Evolutionary conservation across 1,284 basidiomycete genomes (phyloP).

Genomic region (Naganishia sp.): DNA sequence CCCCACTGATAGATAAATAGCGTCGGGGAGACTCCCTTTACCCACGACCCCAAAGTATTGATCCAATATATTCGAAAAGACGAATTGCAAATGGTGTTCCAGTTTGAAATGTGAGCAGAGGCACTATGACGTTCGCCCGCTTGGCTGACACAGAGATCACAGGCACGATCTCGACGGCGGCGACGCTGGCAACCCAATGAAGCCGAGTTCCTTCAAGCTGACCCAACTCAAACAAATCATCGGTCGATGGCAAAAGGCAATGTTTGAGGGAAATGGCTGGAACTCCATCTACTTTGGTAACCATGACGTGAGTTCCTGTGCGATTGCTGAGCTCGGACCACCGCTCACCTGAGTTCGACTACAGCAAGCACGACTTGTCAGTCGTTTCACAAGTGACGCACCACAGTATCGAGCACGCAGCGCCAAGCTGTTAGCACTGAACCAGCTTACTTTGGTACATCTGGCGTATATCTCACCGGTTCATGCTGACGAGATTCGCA

Average conservation of each 20-base stretch:
- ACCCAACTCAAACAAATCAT: constrained; percentile 63
- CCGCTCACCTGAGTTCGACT: constrained; percentile 48
- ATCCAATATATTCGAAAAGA: constrained; percentile 64
- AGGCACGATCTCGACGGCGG: constrained; percentile 60
- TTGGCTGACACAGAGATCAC: constrained; percentile 49
- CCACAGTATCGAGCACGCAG: constrained; percentile 60
- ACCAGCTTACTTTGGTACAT: constrained; percentile 60
- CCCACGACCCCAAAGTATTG: constrained; percentile 59
- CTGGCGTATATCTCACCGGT: not conserved
- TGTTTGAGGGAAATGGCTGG: constrained; percentile 65
- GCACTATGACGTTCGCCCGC: constrained; percentile 5
- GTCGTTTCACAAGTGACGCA: constrained; percentile 66
- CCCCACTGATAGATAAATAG: not conserved
- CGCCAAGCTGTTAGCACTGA: constrained; percentile 66
- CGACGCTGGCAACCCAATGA: constrained; percentile 50
- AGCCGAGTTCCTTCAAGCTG: constrained; percentile 60
- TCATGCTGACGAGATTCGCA: not conserved
- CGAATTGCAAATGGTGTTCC: constrained; percentile 60
- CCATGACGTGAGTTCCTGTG: constrained; percentile 12
- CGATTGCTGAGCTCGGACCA: too few species aligned
- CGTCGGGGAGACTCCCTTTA: constrained; percentile 55
- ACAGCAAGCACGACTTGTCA: constrained; percentile 64
- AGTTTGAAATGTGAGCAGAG: constrained; percentile 58
- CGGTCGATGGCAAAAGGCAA: constrained; percentile 64
- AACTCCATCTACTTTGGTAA: constrained; percentile 57